Percentiles rank a stretch among this genome's conserved stretches.
Conservation (phyloP, 352 stramenopile species). For the Globisporangium perplexum region DNA sequence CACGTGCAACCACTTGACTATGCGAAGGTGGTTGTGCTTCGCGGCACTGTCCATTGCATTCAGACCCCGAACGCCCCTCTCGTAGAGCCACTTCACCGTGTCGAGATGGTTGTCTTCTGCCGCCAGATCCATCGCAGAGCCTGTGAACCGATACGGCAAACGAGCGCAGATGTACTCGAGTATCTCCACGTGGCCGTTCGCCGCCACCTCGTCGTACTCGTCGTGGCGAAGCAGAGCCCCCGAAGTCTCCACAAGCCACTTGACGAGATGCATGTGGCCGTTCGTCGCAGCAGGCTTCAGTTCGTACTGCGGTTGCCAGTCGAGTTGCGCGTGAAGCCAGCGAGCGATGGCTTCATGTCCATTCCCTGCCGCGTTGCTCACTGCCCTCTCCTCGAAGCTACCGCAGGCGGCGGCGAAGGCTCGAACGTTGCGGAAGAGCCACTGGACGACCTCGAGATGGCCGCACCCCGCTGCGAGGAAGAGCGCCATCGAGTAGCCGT, state of each 20-base stretch:
- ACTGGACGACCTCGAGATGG: constrained; percentile 3
- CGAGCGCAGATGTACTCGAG: neutral
- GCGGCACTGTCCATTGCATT: neutral
- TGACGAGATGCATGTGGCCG: neutral
- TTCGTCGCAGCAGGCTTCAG: neutral
- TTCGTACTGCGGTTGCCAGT: neutral
- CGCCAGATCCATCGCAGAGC: neutral
- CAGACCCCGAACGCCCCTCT: neutral
- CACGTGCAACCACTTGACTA: neutral
- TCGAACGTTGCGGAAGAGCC: neutral
- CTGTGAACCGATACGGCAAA: neutral
- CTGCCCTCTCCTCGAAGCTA: neutral
- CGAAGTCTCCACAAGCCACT: neutral
- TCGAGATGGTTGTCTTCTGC: neutral
- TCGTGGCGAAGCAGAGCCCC: neutral
- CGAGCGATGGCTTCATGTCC: neutral
- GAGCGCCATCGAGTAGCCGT: neutral
- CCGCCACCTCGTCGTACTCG: neutral
- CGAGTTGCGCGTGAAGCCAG: neutral
- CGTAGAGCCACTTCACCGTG: neutral
- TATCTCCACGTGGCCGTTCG: neutral
- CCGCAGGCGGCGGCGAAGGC: neutral
- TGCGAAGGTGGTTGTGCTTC: neutral
- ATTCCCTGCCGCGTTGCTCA: neutral
- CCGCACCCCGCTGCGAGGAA: neutral